These are phyloP conservation scores for Sporothrix luriei DNA, from an alignment of 2,329 filamentous ascomycete genomes.

Conservation along the genomic window DNA sequence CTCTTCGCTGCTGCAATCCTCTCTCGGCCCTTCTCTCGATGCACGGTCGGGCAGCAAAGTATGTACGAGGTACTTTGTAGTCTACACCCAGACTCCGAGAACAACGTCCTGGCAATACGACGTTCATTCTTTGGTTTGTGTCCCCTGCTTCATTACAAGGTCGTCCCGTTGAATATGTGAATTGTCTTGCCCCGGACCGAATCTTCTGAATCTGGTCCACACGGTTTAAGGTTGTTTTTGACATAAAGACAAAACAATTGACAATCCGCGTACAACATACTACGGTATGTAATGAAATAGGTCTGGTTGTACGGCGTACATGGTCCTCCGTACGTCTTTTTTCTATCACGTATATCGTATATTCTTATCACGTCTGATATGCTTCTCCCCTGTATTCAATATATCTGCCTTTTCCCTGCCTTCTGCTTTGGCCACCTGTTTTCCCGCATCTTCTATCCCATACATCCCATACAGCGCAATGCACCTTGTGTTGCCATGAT, in stretches of 20 bases:
- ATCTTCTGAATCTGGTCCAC: neutral
- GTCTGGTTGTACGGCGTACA: neutral
- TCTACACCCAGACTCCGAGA: neutral
- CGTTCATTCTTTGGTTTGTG: neutral
- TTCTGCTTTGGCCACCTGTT: constrained; percentile 26
- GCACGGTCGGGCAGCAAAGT: neutral
- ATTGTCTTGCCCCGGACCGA: neutral
- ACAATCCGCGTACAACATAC: too few species aligned
- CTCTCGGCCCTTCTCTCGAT: neutral
- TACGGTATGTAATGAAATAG: neutral
- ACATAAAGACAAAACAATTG: neutral
- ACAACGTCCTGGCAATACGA: neutral
- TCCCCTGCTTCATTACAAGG: neutral
- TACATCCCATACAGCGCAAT: constrained; percentile 1
- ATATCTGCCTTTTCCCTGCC: neutral
- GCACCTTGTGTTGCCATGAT: neutral
- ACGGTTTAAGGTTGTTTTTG: constrained; percentile 1
- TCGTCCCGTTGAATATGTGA: too few species aligned
- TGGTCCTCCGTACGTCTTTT: neutral
- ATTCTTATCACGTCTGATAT: neutral
- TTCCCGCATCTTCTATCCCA: constrained; percentile 12
- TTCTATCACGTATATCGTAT: neutral
- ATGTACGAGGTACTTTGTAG: too few species aligned
- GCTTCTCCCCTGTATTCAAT: neutral
- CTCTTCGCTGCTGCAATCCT: neutral